Evolutionary conservation across 208 protist species (phyloP).

Genomic region (Pavlovales sp.): DNA sequence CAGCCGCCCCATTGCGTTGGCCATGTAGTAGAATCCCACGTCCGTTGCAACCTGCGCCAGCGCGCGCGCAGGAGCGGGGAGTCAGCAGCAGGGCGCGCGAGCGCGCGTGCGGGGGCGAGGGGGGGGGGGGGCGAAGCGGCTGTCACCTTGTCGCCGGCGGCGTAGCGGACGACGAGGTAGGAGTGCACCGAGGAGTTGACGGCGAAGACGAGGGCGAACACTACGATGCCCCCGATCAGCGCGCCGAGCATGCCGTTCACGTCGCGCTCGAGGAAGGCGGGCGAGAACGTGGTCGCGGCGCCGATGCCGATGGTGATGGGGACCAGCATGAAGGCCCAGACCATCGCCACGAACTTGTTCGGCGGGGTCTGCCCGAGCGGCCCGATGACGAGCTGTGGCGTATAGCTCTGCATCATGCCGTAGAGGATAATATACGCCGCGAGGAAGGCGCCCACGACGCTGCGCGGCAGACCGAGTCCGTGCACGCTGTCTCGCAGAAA

Average conservation of each 20-base stretch:
- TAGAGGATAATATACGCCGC: slow-evolving; percentile 48
- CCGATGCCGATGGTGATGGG: neutral
- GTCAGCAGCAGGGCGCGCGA: neutral
- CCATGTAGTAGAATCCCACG: slow-evolving; percentile 59
- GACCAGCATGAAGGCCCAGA: neutral
- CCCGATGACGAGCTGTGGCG: slow-evolving; percentile 26
- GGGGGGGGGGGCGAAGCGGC: neutral
- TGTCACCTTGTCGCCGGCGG: slow-evolving; percentile 37
- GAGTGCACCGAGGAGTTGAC: slow-evolving; percentile 57
- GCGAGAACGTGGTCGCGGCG: neutral
- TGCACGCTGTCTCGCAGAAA: slow-evolving; percentile 30
- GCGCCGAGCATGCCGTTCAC: neutral
- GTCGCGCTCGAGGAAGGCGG: neutral
- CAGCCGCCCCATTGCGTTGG: slow-evolving; percentile 46
- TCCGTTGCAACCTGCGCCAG: slow-evolving; percentile 29
- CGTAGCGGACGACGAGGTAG: slow-evolving; percentile 48
- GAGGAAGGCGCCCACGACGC: slow-evolving; percentile 39
- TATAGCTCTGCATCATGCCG: slow-evolving; percentile 41
- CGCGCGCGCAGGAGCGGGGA: neutral
- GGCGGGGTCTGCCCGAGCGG: slow-evolving; percentile 36
- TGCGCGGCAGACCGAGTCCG: slow-evolving; percentile 9
- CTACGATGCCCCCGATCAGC: slow-evolving; percentile 12
- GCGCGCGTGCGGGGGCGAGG: neutral
- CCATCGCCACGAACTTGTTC: neutral
- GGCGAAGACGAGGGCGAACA: slow-evolving; percentile 48